These are phyloP conservation scores for Colletotrichum cereale DNA, from an alignment of 2,329 filamentous ascomycete species.

Conservation along the genomic window DNA sequence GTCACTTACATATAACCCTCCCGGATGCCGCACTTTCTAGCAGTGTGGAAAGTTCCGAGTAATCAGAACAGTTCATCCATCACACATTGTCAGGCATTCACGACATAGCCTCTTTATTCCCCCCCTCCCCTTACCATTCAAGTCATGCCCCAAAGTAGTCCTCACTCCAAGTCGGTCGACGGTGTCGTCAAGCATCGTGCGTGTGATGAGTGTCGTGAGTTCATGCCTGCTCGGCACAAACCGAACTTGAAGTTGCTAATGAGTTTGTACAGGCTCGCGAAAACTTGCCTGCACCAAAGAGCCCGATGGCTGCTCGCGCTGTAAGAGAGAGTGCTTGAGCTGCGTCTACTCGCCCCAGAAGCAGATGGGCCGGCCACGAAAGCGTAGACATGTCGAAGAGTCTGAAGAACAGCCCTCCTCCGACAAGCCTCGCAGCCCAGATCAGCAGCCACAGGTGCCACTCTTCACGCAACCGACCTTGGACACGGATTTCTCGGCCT, in stretches of 20 bases:
- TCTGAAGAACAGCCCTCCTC: constrained; percentile 32
- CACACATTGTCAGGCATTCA: constrained; percentile 26
- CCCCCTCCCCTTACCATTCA: constrained; percentile 4
- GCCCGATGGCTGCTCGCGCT: constrained; percentile 69
- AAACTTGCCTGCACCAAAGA: constrained; percentile 77
- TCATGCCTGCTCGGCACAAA: background rate
- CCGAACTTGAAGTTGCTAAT: constrained; percentile 23
- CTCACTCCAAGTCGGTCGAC: constrained; percentile 35
- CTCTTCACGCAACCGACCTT: constrained; percentile 39
- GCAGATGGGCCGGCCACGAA: constrained; percentile 74
- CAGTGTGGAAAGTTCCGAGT: constrained; percentile 28
- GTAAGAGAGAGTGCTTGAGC: constrained; percentile 65
- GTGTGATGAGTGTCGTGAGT: constrained; percentile 77
- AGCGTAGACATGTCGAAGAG: constrained; percentile 59
- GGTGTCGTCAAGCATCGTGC: constrained; percentile 66
- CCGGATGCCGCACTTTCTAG: constrained; percentile 16
- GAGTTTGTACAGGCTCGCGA: constrained; percentile 62
- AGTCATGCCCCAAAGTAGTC: constrained; percentile 38
- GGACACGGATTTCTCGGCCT: constrained; percentile 50
- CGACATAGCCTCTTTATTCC: constrained; percentile 14
- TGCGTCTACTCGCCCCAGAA: constrained; percentile 76
- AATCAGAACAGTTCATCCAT: constrained; percentile 26
- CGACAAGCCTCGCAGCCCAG: constrained; percentile 10
- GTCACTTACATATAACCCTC: constrained; percentile 30
- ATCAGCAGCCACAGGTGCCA: constrained; percentile 17